Base-by-base conservation (phyloP, 2,329 filamentous ascomycete genomes). In the Aureobasidium sp. region DNA sequence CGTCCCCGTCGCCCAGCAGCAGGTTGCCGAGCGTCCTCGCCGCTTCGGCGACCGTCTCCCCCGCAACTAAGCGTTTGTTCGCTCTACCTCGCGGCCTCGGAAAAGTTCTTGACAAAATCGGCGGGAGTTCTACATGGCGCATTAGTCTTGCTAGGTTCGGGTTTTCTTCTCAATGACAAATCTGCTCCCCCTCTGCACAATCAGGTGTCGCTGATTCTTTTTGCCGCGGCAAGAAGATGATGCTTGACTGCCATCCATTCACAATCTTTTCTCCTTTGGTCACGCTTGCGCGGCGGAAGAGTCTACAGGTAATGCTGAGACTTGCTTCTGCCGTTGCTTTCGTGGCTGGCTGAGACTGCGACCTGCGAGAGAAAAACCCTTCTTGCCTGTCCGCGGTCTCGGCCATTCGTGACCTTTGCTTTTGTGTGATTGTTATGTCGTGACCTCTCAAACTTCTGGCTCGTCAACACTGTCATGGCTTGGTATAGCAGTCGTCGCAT, bases 131-230 rank as follows among this genome's bases (percentile, higher is more conserved):
- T 39, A 42, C 37, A 58, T 60, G 57, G 57, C 57, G 57, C 57
- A 60, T 50, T 60, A 60, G 57, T 45, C 40, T 60, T 50, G 53
- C 15, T 45, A 33, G 33, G 57, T 47, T 49, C 57, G 33, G 44
- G 19, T 49, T 35, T 50, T 50, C 12, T 11, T 35, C 37, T 19
- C 9, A 62, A 62, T 62, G 19, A 42, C 50, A 54, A 48, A 44
- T 66, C 57, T 60, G 45, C 45, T 33, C 17, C 68, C 73, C 71
- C 19, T 62, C 33, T 69, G 72, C 71, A 70, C 70, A 66, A 76
- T 81, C 82, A 91, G 91, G 91, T 96, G 91, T 96, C 91, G 91
- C 90, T 77, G 88, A 93, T 81, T 91, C 86, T 66, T 64, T 15
- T 45, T 48, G 40, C 12, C 15, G 15, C 14, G 37, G 19, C 66